These are phyloP conservation scores for Zoysia japonica DNA, from an alignment of 176 grass and related monocot species.

Conservation along the genomic window DNA sequence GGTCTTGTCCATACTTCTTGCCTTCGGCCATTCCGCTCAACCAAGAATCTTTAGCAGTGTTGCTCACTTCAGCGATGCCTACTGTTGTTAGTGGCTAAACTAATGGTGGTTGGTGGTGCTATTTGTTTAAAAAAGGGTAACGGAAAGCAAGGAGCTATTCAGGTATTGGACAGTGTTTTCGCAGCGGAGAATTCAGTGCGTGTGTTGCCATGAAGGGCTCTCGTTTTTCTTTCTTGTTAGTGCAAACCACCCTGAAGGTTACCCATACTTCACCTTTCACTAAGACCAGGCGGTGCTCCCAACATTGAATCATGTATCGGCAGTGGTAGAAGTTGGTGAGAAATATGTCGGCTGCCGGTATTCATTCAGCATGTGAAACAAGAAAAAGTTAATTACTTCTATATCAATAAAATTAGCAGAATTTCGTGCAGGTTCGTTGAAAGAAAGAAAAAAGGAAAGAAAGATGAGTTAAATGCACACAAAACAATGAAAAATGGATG, in stretches of 20 bases:
- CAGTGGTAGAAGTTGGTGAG: conserved; percentile 35
- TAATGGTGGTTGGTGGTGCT: conserved; percentile 26
- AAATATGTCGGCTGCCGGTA: conserved; percentile 32
- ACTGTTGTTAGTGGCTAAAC: conserved; percentile 20
- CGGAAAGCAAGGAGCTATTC: conserved; percentile 27
- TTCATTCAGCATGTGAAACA: conserved; percentile 31
- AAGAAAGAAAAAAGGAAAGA: too few species aligned
- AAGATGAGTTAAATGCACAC: too few species aligned
- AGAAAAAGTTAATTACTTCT: not conserved
- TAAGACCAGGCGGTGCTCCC: conserved; percentile 6
- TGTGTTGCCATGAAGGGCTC: not conserved
- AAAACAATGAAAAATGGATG: too few species aligned
- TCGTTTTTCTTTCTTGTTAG: conserved; percentile 37
- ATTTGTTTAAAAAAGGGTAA: conserved; percentile 22
- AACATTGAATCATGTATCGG: not conserved
- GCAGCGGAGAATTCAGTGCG: conserved; percentile 1
- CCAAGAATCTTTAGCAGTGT: conserved; percentile 37
- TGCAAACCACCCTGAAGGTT: conserved; percentile 26
- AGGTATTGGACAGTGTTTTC: conserved; percentile 16
- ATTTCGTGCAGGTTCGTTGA: too few species aligned
- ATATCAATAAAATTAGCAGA: too few species aligned
- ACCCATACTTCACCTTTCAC: conserved; percentile 42
- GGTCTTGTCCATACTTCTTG: conserved; percentile 64
- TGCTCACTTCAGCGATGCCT: conserved; percentile 32
- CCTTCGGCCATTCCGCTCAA: conserved; percentile 56